Base-by-base conservation (phyloP, 306 rosid genomes). In the Dicorynia guianensis region DNA sequence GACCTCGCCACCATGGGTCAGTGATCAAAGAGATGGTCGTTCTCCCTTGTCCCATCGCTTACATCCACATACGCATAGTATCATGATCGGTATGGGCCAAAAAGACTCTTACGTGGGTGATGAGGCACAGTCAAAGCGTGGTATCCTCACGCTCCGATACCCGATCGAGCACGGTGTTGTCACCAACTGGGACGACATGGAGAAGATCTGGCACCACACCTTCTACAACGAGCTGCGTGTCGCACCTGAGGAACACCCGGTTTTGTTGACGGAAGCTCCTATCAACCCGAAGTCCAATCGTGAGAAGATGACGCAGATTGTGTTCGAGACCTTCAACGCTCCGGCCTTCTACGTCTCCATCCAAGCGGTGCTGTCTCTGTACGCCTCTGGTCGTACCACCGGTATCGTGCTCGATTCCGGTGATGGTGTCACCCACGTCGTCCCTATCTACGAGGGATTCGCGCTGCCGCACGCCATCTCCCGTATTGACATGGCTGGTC, bases 191-290 rank as follows among this genome's bases (percentile, higher is more conserved):
- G 92, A 85, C 67, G 92, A 85, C 58, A 85, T 85, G n/a, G n/a
- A n/a, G n/a, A n/a, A n/a, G n/a, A n/a, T n/a, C n/a, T n/a, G n/a
- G n/a, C n/a, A n/a, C n/a, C n/a, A n/a, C n/a, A n/a, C n/a, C n/a
- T n/a, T n/a, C n/a, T n/a, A n/a, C n/a, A n/a, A n/a, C n/a, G n/a
- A 93, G 89, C 97, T 93, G 79, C 97, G 98, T 80, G 98, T 91
- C 17, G 97, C 98, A 55, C 98, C 97, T 0, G 98, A 93, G 75
- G 97, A 93, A 74, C 98, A 93, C 67, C 98, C 97, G 0, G 98
- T 93, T 88, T 91, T 91, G 18, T 83, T 93, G 34, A 93, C 97
- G 0, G 98, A 93, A 85, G 98, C 98, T 72, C 98, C 98, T 48
- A 90, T 93, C 63, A 93, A 93, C 77, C 98, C 97, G 6, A 93